phyloP scores from a whole-genome alignment of 345 rosid species.

The Corchorus capsularis region DNA sequence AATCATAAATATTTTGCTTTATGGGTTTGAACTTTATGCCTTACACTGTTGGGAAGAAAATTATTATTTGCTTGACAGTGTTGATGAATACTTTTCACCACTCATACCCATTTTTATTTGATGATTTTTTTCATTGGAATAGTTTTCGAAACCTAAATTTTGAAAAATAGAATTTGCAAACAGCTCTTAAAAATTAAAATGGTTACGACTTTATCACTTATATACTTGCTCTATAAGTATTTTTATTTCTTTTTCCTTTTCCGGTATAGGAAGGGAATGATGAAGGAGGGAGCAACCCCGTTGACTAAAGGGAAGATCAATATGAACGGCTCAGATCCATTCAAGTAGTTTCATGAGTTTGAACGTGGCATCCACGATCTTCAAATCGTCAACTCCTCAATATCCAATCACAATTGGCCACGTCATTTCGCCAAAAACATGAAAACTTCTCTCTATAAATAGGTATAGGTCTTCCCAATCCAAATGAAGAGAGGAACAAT shows the following conservation, averaged over 20 bases:
- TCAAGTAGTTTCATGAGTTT: neutral
- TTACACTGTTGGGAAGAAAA: neutral
- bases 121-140: neutral
- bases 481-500: too few relatives aligned
- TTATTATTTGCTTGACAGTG: neutral
- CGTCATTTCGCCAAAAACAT: neutral
- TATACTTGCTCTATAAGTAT: neutral
- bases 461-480: slow-evolving; percentile 10
- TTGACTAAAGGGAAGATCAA: slow-evolving; percentile 14
- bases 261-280: neutral
- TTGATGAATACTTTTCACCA: neutral
- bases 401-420: slow-evolving; percentile 8
- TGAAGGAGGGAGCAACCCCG: slow-evolving; percentile 16
- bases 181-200: too few relatives aligned
- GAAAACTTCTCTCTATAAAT: slow-evolving; percentile 21
- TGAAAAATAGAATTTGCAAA: too few relatives aligned
- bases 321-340: slow-evolving; percentile 21
- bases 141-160: neutral
- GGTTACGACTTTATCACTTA: neutral
- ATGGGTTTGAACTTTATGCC: too few relatives aligned
- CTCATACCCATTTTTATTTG: neutral
- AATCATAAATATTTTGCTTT: too few relatives aligned
- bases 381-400: slow-evolving; percentile 25
- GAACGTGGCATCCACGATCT: slow-evolving; percentile 12
- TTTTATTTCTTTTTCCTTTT: neutral